phyloP scores from a whole-genome alignment of 2,329 filamentous ascomycete genomes.

The Ophiocordyceps unilateralis region DNA sequence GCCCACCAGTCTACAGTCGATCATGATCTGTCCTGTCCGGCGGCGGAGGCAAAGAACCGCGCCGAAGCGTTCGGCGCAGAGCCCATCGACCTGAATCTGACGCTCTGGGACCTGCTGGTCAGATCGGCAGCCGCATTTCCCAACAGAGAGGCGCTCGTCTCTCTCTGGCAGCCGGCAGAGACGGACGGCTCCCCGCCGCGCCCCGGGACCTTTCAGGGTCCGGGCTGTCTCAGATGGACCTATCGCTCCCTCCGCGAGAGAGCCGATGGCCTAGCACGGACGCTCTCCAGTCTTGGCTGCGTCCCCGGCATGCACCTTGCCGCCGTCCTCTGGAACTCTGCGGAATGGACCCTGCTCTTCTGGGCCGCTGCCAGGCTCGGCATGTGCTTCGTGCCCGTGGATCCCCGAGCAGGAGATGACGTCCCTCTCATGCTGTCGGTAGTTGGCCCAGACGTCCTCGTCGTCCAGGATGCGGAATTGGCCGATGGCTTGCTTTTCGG shows the following conservation, averaged over 20 bases:
- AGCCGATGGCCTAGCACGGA: conserved; percentile 9
- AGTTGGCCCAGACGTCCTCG: conserved; percentile 12
- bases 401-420: conserved; percentile 11
- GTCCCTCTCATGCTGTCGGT: conserved; percentile 7
- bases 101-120: conserved; percentile 16
- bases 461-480: conserved; percentile 13
- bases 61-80: conserved; percentile 13
- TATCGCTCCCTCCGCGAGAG: conserved; percentile 11
- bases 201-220: neutral
- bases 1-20: neutral
- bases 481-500: neutral
- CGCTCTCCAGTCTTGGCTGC: conserved; percentile 8
- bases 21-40: neutral
- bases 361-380: conserved; percentile 18
- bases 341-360: conserved; percentile 20
- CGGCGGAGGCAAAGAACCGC: conserved; percentile 1
- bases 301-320: conserved; percentile 13
- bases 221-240: conserved; percentile 12
- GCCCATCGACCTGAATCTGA: conserved; percentile 11
- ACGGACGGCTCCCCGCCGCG: neutral
- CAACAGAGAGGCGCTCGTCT: conserved; percentile 17
- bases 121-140: conserved; percentile 11
- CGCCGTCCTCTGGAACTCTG: conserved; percentile 17
- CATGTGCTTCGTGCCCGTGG: conserved; percentile 17
- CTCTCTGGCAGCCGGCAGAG: conserved; percentile 14